phyloP scores from a whole-genome alignment of 2,329 filamentous ascomycete species.

The Domatiomyces globalis region DNA sequence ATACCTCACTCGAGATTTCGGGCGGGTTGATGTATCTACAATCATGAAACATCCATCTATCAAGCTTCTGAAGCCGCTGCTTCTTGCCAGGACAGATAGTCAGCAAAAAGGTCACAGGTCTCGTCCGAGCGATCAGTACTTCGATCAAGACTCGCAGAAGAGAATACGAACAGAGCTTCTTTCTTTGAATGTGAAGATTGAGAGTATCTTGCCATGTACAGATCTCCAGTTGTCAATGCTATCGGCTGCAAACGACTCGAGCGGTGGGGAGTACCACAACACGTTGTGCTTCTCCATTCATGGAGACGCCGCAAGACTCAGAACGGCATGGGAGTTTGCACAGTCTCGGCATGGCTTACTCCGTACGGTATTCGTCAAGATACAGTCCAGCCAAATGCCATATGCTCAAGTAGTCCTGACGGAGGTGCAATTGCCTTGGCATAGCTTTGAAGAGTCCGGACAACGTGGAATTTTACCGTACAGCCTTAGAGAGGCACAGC shows the following conservation, averaged over 20 bases:
- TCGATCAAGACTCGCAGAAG: conserved; percentile 20
- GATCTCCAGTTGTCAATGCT: conserved; percentile 83
- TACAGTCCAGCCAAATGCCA: conserved; percentile 44
- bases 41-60: conserved; percentile 57
- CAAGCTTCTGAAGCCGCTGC: conserved; percentile 38
- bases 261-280: conserved; percentile 53
- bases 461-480: conserved; percentile 12
- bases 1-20: conserved; percentile 36
- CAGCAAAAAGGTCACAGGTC: not conserved
- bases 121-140: not conserved
- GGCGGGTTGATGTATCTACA: conserved; percentile 48
- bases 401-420: conserved; percentile 59
- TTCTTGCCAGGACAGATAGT: not conserved
- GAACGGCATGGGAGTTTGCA: conserved; percentile 48
- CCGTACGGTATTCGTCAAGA: conserved; percentile 59
- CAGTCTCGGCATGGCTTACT: conserved; percentile 58
- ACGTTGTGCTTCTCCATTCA: conserved; percentile 50
- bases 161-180: conserved; percentile 24
- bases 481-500: conserved; percentile 3
- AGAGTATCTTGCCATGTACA: conserved; percentile 61
- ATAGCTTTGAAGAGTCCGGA: not conserved
- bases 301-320: conserved; percentile 38
- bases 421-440: conserved; percentile 32
- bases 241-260: conserved; percentile 36
- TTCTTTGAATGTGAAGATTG: conserved; percentile 23